A percentile compares a stretch with the other conserved stretches of the same genome.
phyloP scores from a whole-genome alignment of 2,329 filamentous ascomycete species.

The Dryadomyces quercus-mongolicae region DNA sequence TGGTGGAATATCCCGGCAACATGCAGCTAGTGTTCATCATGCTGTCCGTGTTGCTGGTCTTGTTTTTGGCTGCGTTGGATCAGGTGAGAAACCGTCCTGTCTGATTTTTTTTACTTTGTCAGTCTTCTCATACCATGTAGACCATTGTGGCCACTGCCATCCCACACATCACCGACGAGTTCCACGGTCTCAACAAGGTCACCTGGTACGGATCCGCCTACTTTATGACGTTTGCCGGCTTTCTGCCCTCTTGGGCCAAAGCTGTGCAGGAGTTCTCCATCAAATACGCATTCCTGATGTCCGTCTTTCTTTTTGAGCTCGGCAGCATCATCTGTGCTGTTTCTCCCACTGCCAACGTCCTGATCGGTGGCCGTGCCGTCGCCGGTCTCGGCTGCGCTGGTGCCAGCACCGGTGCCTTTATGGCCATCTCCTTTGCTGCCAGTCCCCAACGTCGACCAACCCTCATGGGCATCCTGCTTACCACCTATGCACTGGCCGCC shows the following conservation, averaged over 20 bases:
- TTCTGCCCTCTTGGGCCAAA: not conserved
- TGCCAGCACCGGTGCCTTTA: slow-evolving; percentile 30
- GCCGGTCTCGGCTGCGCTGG: slow-evolving; percentile 33
- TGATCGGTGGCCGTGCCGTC: slow-evolving; percentile 34
- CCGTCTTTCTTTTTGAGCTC: slow-evolving; percentile 11
- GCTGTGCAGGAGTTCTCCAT: slow-evolving; percentile 22
- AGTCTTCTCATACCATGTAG: slow-evolving; percentile 9
- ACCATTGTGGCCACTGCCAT: slow-evolving; percentile 30
- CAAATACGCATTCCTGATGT: slow-evolving; percentile 25
- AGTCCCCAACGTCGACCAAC: not conserved
- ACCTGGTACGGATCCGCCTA: slow-evolving; percentile 33
- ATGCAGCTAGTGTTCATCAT: not conserved
- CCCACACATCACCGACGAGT: slow-evolving; percentile 3
- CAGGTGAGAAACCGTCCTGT: not conserved
- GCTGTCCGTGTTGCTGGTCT: not conserved
- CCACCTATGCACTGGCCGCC: slow-evolving; percentile 15
- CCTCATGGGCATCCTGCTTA: not conserved
- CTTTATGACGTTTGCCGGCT: slow-evolving; percentile 28
- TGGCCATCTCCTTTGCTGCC: slow-evolving; percentile 21
- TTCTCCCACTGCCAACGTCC: slow-evolving; percentile 27
- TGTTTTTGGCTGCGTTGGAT: not conserved
- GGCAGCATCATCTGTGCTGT: slow-evolving; percentile 20
- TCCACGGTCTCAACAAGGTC: slow-evolving; percentile 3
- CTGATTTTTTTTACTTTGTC: no score
- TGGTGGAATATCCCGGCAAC: not conserved